Evolutionary conservation across 306 rosid genomes (phyloP), one percentile per base, ranked within the genome.

Genomic region (Arachis hypogaea): DNA sequence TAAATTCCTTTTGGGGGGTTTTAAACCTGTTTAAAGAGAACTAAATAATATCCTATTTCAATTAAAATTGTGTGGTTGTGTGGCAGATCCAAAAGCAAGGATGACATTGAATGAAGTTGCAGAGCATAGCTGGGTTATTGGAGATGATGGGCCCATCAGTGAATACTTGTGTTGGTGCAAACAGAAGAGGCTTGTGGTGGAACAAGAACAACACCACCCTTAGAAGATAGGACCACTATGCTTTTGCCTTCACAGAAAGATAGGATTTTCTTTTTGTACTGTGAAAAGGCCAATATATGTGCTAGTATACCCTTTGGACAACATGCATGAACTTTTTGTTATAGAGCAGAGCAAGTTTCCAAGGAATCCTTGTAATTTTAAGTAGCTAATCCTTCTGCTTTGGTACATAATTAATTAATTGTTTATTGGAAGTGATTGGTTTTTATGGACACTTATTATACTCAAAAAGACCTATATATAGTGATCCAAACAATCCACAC

Each of bases 131-230:
- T 91, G 98, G 98, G 81, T 93, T 64, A 70, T 86, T 63, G 97
- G 92, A 80, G 89, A 89, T 69, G 84, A 84, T 72, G 98, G 97
- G 60, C 92, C 92, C 38, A 63, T 93, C 77, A 86, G 82, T 58
- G 82, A 67, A 77, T 85, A 85, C 76, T 75, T 55, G 61, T 93
- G 98, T 74, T 93, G 94, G 97, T 93, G 98, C 86, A 84, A 88
- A 78, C 88, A 92, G 68, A 85, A 74, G 77, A 73, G 80, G 61
- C 36, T 56, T 66, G 59, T 49, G 49, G 75, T 40, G 14, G 88
- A 86, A 77, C 88, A 89, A 52, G 28, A 52, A 7, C 58, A 52
- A 7, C 58, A 49, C 28, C 28, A 22, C 28, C 28, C 28, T 63
- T 64, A 33, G 38, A 33, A 33, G 56, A 82, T 59, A 79, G 74